Conservation (phyloP, 2,329 filamentous ascomycete species). For the Ophiognomonia clavigignenti-juglandacearum region DNA sequence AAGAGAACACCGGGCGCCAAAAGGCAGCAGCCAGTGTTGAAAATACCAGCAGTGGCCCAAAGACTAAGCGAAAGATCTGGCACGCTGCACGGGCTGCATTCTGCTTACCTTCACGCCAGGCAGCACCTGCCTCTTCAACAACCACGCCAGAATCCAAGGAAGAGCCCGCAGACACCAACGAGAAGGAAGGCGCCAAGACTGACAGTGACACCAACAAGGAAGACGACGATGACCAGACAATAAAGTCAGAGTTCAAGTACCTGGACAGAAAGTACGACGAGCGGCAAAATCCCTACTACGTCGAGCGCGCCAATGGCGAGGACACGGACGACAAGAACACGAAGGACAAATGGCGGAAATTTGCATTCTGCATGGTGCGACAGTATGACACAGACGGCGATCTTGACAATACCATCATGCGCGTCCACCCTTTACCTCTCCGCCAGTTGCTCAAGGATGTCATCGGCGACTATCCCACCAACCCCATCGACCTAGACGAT, state of each 20-base stretch:
- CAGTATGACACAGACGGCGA: conserved; percentile 14
- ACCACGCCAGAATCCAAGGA: conserved; percentile 1
- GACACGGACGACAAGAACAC: conserved; percentile 23
- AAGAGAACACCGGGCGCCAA: background rate
- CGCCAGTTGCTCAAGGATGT: conserved; percentile 20
- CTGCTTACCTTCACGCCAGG: background rate
- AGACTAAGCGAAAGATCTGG: conserved; percentile 9
- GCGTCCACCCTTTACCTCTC: conserved; percentile 12
- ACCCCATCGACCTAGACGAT: conserved; percentile 21
- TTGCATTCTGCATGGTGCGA: conserved; percentile 22
- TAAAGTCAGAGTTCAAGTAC: conserved; percentile 27
- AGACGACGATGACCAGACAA: conserved; percentile 20
- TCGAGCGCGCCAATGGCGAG: conserved; percentile 25
- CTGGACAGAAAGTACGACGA: conserved; percentile 27
- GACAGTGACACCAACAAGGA: conserved; percentile 16
- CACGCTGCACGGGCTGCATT: conserved; percentile 2
- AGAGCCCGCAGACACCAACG: conserved; percentile 8
- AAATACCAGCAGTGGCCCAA: background rate
- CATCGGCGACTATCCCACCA: conserved; percentile 23
- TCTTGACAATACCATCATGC: conserved; percentile 10
- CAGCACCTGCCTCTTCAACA: background rate
- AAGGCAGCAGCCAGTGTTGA: background rate
- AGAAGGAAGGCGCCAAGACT: conserved; percentile 15
- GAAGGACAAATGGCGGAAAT: conserved; percentile 27
- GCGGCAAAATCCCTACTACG: conserved; percentile 23